Conservation (phyloP, 805 yeast genomes). For the Hanseniaspora osmophila region DNA sequence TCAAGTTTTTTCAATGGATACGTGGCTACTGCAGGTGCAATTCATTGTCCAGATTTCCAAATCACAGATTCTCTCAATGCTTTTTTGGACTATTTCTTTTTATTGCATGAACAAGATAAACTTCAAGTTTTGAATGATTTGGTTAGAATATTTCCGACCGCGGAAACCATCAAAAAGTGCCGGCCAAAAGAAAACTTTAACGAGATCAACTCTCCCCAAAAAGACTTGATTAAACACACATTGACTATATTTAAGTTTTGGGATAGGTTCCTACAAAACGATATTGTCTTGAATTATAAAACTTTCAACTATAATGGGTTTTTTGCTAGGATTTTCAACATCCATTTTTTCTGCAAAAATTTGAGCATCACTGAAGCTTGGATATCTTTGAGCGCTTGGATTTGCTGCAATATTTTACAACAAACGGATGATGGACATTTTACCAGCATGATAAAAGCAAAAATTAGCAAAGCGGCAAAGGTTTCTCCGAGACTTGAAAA, state of each 20-base stretch:
- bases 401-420: constrained; percentile 6
- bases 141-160: constrained; percentile 13
- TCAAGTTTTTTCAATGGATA: constrained; percentile 43
- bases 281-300: constrained; percentile 1
- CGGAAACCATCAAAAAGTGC: constrained; percentile 6
- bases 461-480: background rate
- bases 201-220: background rate
- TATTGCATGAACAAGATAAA: background rate
- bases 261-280: constrained; percentile 15
- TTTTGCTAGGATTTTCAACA: constrained; percentile 16
- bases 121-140: constrained; percentile 10
- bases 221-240: constrained; percentile 7
- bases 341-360: constrained; percentile 11
- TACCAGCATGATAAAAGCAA: background rate
- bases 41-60: constrained; percentile 33
- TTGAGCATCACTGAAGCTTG: constrained; percentile 5
- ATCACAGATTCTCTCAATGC: constrained; percentile 29
- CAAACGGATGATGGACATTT: constrained; percentile 6
- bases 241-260: constrained; percentile 12
- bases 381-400: constrained; percentile 1
- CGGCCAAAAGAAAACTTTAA: background rate
- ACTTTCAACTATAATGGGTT: constrained; percentile 13
- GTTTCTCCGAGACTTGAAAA: background rate
- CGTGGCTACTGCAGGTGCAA: constrained; percentile 41
- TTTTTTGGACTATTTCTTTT: constrained; percentile 20